Base-by-base conservation (phyloP, 257 asterid genomes). In the Penstemon newberryi region DNA sequence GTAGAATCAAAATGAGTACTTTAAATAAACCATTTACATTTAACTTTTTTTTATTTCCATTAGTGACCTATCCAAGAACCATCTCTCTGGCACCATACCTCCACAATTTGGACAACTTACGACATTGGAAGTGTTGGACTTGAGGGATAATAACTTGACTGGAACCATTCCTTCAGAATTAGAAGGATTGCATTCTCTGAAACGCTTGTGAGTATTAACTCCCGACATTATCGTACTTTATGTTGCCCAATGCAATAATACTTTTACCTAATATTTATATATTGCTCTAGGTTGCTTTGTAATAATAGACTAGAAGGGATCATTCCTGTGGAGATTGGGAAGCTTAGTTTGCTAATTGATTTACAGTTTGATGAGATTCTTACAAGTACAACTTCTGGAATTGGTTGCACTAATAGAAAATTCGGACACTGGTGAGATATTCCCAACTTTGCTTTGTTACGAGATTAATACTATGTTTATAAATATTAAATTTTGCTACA, bases 121-220 rank as follows among this genome's bases (percentile, higher is more conserved):
- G 9, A 46, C 67, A 47, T 70, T 92, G 53, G 95, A 92, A 79
- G 90, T 92, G 62, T 65, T 92, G 86, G 96, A 92, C 74, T 75
- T 92, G 85, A 86, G 94, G 70, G 70, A 82, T 68, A 92, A 92
- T 77, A 86, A 75, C 70, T 84, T 90, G 53, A 86, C 83, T 78
- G 96, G 95, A 63, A 76, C 80, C n/a, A 75, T 85, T 56, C 97
- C 98, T 56, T 70, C 71, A 66, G 95, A 79, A 80, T 90, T 80
- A 77, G 80, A 82, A 84, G 75, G 77, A 85, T 90, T 53, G 69
- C 73, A 73, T 77, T 73, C 70, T 83, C 87, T 51, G 73, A 56
- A 56, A 36, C 60, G 74, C 69, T 70, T 93, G 97, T 93, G 82
- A 70, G 96, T 73, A 70, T 63, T 41, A 61, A 42, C 79, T 73